Evolutionary conservation across 306 rosid genomes (phyloP).

Genomic region (Cucurbita maxima): DNA sequence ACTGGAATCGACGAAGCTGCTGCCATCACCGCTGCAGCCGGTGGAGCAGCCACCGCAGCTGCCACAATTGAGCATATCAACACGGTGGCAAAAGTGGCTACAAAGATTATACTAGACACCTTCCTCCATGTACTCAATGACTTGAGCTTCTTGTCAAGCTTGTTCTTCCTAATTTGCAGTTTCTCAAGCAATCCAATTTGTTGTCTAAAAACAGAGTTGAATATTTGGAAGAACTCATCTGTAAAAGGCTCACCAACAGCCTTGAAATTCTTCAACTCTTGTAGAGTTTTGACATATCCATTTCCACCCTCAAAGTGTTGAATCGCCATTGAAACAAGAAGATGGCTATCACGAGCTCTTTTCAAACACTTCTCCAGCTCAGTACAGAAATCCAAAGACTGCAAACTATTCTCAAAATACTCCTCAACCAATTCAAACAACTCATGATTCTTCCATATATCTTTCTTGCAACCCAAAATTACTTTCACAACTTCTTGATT

Average conservation of each 20-base stretch:
- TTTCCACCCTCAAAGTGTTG: slow-evolving; percentile 54
- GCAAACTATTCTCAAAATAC: slow-evolving; percentile 80
- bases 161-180: slow-evolving; percentile 41
- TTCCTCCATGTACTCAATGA: slow-evolving; percentile 67
- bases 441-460: slow-evolving; percentile 82
- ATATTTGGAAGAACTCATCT: slow-evolving; percentile 56
- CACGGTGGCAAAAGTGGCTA: slow-evolving; percentile 71
- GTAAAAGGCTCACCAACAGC: slow-evolving; percentile 79
- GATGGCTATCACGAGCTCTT: slow-evolving; percentile 57
- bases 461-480: slow-evolving; percentile 83
- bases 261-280: slow-evolving; percentile 61
- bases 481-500: slow-evolving; percentile 89
- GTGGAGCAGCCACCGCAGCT: slow-evolving; percentile 85
- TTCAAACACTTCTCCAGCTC: slow-evolving; percentile 73
- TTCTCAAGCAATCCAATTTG: slow-evolving; percentile 67
- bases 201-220: slow-evolving; percentile 55
- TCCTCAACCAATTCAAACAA: slow-evolving; percentile 81
- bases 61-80: slow-evolving; percentile 90
- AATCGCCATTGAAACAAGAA: slow-evolving; percentile 66
- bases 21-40: slow-evolving; percentile 77
- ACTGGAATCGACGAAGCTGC: slow-evolving; percentile 67
- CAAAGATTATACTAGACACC: slow-evolving; percentile 62
- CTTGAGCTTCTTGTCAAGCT: slow-evolving; percentile 71
- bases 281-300: slow-evolving; percentile 31
- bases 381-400: slow-evolving; percentile 76